phyloP scores from a whole-genome alignment of 345 rosid genomes.

The Pseudoturritis turrita region DNA sequence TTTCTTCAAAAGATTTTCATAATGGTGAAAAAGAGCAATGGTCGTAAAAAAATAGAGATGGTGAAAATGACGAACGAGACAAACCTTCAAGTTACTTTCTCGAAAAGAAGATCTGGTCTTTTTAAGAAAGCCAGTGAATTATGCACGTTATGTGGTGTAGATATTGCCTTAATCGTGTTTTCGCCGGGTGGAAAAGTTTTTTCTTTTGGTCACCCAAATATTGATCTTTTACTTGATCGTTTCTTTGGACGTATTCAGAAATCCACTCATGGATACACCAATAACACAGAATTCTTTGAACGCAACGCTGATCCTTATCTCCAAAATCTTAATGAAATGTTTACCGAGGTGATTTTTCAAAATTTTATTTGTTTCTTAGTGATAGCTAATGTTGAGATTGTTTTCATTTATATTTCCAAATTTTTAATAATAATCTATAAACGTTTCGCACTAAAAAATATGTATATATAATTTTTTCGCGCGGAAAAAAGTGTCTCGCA shows the following conservation, averaged over 20 bases:
- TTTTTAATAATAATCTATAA: too few relatives aligned
- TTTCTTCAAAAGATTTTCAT: neutral
- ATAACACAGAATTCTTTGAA: neutral
- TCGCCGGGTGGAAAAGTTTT: neutral
- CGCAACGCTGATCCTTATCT: neutral
- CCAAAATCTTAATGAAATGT: neutral
- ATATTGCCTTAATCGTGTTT: neutral
- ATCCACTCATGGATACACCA: too few relatives aligned
- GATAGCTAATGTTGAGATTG: neutral
- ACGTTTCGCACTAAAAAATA: neutral
- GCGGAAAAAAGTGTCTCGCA: too few relatives aligned
- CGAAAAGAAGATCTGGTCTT: neutral
- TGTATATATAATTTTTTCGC: too few relatives aligned
- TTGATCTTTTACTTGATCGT: neutral
- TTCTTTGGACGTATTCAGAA: neutral
- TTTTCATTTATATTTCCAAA: neutral
- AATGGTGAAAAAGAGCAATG: neutral
- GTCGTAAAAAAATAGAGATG: neutral
- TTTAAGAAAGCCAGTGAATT: neutral
- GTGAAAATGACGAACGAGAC: neutral
- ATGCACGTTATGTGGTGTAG: neutral
- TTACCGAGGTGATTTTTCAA: neutral
- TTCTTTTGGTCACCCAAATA: neutral
- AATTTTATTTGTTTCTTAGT: neutral
- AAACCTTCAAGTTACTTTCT: neutral